Evolutionary conservation across 164 flowering plant genomes (phyloP).

Genomic region (Piper longum): DNA sequence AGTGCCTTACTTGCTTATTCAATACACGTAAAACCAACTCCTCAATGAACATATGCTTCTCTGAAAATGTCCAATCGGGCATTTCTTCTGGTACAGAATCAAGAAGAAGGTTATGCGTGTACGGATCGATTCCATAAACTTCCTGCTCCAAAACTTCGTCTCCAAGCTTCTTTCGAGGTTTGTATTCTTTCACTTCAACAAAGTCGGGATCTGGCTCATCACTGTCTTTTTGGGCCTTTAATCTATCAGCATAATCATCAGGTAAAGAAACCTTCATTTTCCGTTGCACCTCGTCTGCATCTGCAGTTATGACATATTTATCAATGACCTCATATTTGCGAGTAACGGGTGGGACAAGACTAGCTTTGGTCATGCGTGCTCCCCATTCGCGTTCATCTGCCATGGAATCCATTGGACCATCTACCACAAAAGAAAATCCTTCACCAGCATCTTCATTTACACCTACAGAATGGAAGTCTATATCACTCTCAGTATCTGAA

Average conservation of each 20-base stretch:
- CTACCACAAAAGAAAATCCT: constrained; percentile 24
- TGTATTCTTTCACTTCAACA: constrained; percentile 91
- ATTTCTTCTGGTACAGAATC: constrained; percentile 94
- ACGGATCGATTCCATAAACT: constrained; percentile 98
- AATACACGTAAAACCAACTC: constrained; percentile 59
- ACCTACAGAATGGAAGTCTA: constrained; percentile 34
- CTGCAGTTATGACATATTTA: constrained; percentile 73
- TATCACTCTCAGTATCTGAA: constrained; percentile 78
- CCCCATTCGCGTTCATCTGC: constrained; percentile 98
- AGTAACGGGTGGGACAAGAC: constrained; percentile 98
- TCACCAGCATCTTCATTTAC: constrained; percentile 27
- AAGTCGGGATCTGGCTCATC: constrained; percentile 92
- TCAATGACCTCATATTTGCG: constrained; percentile 97
- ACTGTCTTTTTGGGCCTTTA: constrained; percentile 70
- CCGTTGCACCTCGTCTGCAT: constrained; percentile 78
- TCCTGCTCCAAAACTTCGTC: constrained; percentile 95
- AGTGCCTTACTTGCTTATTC: constrained; percentile 66
- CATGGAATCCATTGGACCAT: constrained; percentile 47
- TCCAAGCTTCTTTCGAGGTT: constrained; percentile 84
- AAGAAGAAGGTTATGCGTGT: constrained; percentile 90
- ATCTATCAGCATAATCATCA: constrained; percentile 83
- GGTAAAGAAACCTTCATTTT: constrained; percentile 95
- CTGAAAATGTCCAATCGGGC: constrained; percentile 53
- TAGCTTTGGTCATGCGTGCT: constrained; percentile 97
- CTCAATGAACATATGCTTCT: constrained; percentile 82